Conservation (phyloP, 2,329 filamentous ascomycete genomes). For the Decorospora gaudefroyi region DNA sequence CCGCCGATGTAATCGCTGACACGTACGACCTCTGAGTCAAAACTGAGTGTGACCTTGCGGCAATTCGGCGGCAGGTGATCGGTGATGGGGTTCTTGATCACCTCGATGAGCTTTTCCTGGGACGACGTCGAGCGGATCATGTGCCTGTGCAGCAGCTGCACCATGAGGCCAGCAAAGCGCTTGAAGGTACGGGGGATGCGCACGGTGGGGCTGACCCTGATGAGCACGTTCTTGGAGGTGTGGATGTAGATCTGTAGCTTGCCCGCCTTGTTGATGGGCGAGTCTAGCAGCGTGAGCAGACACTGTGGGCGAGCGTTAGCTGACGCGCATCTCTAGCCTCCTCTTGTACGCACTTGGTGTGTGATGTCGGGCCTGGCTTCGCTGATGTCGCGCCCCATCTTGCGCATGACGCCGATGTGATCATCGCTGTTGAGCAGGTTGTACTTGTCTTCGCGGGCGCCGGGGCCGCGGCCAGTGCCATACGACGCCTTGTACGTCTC, state of each 20-base stretch:
- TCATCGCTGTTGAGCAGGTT: slow-evolving; percentile 98
- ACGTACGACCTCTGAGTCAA: slow-evolving; percentile 84
- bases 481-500: slow-evolving; percentile 95
- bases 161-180: slow-evolving; percentile 97
- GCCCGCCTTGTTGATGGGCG: slow-evolving; percentile 97
- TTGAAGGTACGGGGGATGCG: slow-evolving; percentile 98
- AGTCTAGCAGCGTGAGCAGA: slow-evolving; percentile 93
- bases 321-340: slow-evolving; percentile 10
- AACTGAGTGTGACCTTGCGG: slow-evolving; percentile 95
- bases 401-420: slow-evolving; percentile 98
- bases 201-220: slow-evolving; percentile 97
- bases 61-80: slow-evolving; percentile 96
- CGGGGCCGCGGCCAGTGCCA: slow-evolving; percentile 64
- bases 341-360: slow-evolving; percentile 75
- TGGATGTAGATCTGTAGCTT: slow-evolving; percentile 98
- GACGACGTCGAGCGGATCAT: slow-evolving; percentile 96
- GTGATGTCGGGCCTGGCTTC: slow-evolving; percentile 97
- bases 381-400: slow-evolving; percentile 98
- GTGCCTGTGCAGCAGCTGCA: slow-evolving; percentile 91
- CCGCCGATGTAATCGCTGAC: slow-evolving; percentile 86
- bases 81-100: slow-evolving; percentile 97
- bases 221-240: slow-evolving; percentile 94
- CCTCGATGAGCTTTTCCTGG: slow-evolving; percentile 94
- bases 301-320: slow-evolving; percentile 64
- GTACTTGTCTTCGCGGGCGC: slow-evolving; percentile 88